Conservation (phyloP, 2,329 filamentous ascomycete genomes). For the Xylaria digitata region DNA sequence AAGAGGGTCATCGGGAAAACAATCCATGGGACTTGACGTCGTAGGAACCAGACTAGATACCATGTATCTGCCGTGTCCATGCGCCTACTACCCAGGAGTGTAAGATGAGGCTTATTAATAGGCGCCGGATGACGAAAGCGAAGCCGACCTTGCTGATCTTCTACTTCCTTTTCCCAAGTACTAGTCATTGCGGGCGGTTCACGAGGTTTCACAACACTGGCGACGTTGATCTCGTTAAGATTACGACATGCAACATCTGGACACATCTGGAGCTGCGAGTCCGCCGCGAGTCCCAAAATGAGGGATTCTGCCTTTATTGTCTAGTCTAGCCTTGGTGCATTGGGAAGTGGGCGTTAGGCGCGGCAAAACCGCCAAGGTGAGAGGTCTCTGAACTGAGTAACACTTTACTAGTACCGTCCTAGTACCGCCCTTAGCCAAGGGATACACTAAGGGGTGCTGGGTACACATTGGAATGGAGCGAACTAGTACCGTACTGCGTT, state of each 20-base stretch:
- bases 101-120: conserved; percentile 23
- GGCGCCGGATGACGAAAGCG: conserved; percentile 19
- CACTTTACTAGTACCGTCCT: not conserved
- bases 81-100: conserved; percentile 13
- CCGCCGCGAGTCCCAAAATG: not conserved
- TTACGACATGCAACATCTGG: conserved; percentile 14
- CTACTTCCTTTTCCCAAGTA: conserved; percentile 20
- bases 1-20: conserved; percentile 20
- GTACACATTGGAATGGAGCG: conserved; percentile 12
- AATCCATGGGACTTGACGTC: conserved; percentile 21
- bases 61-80: not conserved
- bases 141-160: conserved; percentile 25
- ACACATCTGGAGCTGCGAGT: not conserved
- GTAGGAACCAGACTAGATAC: conserved; percentile 9
- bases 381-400: not conserved
- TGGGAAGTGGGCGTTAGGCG: conserved; percentile 16
- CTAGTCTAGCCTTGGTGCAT: conserved; percentile 7
- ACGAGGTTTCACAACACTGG: conserved; percentile 41
- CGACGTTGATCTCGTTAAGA: conserved; percentile 33
- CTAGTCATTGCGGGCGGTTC: conserved; percentile 21
- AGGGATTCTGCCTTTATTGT: conserved; percentile 15
- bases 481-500: conserved; percentile 16
- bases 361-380: conserved; percentile 19
- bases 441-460: not conserved
- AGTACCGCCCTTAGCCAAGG: conserved; percentile 7